phyloP scores from a whole-genome alignment of 192 early-diverging fungal species.

The Gryganskiella cystojenkinii region DNA sequence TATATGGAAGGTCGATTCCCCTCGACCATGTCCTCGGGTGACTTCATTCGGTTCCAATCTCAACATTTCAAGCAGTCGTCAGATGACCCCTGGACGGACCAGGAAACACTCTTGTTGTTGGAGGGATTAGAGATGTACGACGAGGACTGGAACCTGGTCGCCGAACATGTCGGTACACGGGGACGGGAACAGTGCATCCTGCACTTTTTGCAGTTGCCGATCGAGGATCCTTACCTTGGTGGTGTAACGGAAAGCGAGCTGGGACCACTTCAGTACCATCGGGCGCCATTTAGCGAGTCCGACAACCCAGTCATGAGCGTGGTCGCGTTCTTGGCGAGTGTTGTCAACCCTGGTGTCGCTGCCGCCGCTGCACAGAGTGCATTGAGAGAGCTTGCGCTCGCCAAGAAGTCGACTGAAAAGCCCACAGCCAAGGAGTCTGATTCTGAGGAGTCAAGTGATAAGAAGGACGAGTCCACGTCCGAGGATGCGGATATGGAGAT shows the following conservation, averaged over 20 bases:
- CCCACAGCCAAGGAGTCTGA: constrained; percentile 14
- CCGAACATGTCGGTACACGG: constrained; percentile 92
- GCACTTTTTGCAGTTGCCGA: constrained; percentile 89
- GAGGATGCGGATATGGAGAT: not conserved
- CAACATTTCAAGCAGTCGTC: constrained; percentile 55
- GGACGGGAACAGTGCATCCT: constrained; percentile 92
- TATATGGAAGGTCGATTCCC: constrained; percentile 96
- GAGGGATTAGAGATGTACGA: constrained; percentile 96
- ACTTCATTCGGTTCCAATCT: constrained; percentile 86
- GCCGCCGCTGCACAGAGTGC: constrained; percentile 89
- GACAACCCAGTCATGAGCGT: constrained; percentile 95
- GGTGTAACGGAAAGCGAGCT: constrained; percentile 48
- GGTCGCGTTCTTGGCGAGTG: constrained; percentile 86
- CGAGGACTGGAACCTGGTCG: constrained; percentile 92
- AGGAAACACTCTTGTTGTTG: constrained; percentile 87
- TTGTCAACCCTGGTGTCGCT: constrained; percentile 90
- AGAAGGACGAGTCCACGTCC: not conserved
- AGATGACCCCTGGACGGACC: constrained; percentile 84
- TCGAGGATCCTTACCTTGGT: constrained; percentile 82
- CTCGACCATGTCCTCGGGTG: constrained; percentile 79
- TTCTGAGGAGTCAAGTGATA: constrained; percentile 9
- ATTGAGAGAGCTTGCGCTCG: constrained; percentile 69
- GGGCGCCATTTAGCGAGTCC: constrained; percentile 78
- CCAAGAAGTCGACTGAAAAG: constrained; percentile 25
- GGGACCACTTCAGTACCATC: constrained; percentile 76